phyloP scores from a whole-genome alignment of 352 stramenopile genomes.

The Thalassiosira mediterranea region DNA sequence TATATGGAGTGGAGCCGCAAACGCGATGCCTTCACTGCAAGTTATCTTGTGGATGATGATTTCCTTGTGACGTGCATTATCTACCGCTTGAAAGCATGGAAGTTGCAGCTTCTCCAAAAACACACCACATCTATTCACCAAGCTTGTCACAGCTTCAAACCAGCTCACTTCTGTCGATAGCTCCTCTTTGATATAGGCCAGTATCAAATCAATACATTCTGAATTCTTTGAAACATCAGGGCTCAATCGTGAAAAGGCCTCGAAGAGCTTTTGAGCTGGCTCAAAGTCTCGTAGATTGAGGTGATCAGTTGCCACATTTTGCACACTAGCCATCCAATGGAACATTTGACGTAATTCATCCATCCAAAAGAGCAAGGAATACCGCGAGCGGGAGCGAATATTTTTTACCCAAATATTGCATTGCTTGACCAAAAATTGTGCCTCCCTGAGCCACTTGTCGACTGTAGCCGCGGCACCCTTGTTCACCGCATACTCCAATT shows the following conservation, averaged over 20 bases:
- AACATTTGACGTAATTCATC: slow-evolving; percentile 38
- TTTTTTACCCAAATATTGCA: slow-evolving; percentile 37
- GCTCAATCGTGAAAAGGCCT: slow-evolving; percentile 27
- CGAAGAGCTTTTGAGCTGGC: slow-evolving; percentile 17
- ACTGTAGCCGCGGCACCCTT: slow-evolving; percentile 10
- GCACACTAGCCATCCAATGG: slow-evolving; percentile 16
- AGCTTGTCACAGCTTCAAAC: slow-evolving; percentile 32
- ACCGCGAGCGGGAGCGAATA: slow-evolving; percentile 30
- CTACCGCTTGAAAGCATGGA: slow-evolving; percentile 25
- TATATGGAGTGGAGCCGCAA: slow-evolving; percentile 29
- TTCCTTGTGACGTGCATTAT: slow-evolving; percentile 17
- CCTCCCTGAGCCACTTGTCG: slow-evolving; percentile 21
- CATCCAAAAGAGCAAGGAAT: slow-evolving; percentile 50
- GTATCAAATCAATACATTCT: slow-evolving; percentile 17
- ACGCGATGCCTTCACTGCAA: slow-evolving; percentile 25
- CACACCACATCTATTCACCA: slow-evolving; percentile 33
- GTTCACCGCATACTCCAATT: slow-evolving; percentile 15
- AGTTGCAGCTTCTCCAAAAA: slow-evolving; percentile 27
- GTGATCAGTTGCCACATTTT: slow-evolving; percentile 2
- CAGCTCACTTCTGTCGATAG: slow-evolving; percentile 16
- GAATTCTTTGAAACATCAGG: slow-evolving; percentile 18
- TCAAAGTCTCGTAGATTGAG: slow-evolving; percentile 6
- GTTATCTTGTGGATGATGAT: slow-evolving; percentile 48
- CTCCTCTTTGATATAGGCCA: slow-evolving; percentile 7
- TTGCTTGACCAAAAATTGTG: slow-evolving; percentile 4